A percentile compares a stretch with the other conserved stretches of the same genome.
Conservation (phyloP, 331 rosid species). For the Cydonia oblonga region DNA sequence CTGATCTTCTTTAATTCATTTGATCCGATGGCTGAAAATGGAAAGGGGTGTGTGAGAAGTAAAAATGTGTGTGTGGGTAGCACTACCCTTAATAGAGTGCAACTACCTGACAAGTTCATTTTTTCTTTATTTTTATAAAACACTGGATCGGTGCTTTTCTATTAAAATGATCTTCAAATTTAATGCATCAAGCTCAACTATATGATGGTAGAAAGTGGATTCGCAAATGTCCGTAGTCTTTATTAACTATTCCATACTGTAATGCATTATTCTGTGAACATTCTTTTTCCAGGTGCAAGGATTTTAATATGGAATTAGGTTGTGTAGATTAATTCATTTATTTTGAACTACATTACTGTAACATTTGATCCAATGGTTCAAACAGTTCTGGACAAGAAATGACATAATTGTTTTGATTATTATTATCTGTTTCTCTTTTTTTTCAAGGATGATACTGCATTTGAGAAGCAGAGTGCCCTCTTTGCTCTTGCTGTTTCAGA, state of each 20-base stretch:
- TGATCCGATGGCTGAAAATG: no score
- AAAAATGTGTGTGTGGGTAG: no score
- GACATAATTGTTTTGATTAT: background rate
- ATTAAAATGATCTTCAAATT: no score
- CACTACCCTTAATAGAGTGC: no score
- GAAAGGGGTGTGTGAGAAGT: no score
- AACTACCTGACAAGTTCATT: no score
- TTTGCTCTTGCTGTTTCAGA: constrained; percentile 99
- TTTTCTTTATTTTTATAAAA: no score
- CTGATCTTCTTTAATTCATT: no score
- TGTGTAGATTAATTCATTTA: no score
- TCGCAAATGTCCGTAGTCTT: background rate
- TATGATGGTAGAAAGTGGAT: background rate
- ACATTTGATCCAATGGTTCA: background rate
- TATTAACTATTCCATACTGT: background rate
- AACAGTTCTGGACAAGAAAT: background rate
- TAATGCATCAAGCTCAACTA: no score
- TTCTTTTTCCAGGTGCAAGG: background rate
- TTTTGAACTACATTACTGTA: no score
- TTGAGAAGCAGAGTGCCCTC: constrained; percentile 99
- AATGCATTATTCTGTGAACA: background rate
- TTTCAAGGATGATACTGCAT: constrained; percentile 90
- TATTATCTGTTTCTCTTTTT: constrained; percentile 13
- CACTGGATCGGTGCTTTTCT: no score
- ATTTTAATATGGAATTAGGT: background rate